Percentiles rank a stretch among this genome's conserved stretches.
Conservation (phyloP, 306 rosid species). For the Quercus wislizeni region DNA sequence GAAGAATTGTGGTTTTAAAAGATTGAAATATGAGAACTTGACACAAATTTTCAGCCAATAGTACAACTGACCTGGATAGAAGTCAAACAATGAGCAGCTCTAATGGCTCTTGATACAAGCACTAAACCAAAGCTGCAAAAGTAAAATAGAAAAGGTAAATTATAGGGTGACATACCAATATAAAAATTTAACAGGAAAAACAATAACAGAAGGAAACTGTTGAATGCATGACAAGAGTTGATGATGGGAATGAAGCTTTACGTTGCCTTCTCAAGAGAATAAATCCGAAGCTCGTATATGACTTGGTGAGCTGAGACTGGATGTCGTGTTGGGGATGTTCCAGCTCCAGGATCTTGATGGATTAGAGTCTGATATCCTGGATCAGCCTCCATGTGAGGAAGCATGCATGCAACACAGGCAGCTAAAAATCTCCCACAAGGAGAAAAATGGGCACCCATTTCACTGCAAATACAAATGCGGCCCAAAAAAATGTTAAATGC, state of each 20-base stretch:
- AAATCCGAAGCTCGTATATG: slow-evolving; percentile 69
- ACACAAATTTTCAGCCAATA: neutral
- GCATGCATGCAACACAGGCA: slow-evolving; percentile 43
- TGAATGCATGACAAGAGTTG: neutral
- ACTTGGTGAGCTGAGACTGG: slow-evolving; percentile 76
- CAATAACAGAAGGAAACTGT: neutral
- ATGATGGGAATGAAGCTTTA: slow-evolving; percentile 30
- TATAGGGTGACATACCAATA: neutral
- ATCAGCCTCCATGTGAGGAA: slow-evolving; percentile 58
- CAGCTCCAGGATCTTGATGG: slow-evolving; percentile 56
- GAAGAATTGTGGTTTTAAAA: too few relatives aligned
- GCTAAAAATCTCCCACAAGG: slow-evolving; percentile 54
- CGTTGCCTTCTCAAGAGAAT: slow-evolving; percentile 77
- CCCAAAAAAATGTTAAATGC: neutral
- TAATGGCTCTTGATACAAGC: slow-evolving; percentile 60
- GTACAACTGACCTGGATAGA: slow-evolving; percentile 60
- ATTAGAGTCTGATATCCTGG: slow-evolving; percentile 47
- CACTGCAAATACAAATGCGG: slow-evolving; percentile 36
- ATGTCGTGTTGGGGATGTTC: slow-evolving; percentile 73
- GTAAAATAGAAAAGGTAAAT: neutral
- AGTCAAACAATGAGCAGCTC: slow-evolving; percentile 85
- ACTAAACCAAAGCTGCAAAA: slow-evolving; percentile 56
- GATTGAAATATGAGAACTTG: neutral
- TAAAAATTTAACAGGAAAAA: slow-evolving; percentile 2
- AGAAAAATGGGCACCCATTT: slow-evolving; percentile 55